Evolutionary conservation across 169 alveolate genomes (phyloP).

Genomic region (Cytauxzoon felis): DNA sequence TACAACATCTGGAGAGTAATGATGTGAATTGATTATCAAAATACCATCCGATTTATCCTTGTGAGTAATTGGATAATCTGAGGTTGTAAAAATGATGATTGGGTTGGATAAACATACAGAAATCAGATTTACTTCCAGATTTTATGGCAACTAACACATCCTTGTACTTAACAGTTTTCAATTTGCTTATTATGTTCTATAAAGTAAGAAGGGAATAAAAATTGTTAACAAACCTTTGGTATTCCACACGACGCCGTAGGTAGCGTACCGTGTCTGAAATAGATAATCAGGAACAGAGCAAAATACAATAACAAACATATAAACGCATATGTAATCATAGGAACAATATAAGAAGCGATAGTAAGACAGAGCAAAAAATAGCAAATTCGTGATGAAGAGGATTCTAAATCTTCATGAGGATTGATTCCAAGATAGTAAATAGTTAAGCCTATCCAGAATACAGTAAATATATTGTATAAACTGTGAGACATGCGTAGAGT

Average conservation of each 20-base stretch:
- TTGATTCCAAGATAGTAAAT: constrained; percentile 6
- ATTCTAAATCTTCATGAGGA: constrained; percentile 23
- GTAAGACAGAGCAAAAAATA: constrained; percentile 44
- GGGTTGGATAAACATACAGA: too few species aligned
- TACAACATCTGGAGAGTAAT: too few species aligned
- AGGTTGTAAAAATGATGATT: too few species aligned
- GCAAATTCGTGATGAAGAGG: constrained; percentile 31
- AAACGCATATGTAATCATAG: constrained; percentile 37
- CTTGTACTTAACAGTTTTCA: constrained; percentile 54
- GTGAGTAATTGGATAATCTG: too few species aligned
- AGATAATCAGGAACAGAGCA: constrained; percentile 3
- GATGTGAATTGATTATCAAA: too few species aligned
- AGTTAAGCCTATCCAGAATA: constrained; percentile 34
- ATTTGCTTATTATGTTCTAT: constrained; percentile 35
- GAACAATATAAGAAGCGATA: constrained; percentile 36
- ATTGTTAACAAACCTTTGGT: constrained; percentile 4
- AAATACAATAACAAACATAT: constrained; percentile 13
- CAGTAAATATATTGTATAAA: constrained; percentile 10
- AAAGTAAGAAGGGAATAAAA: not conserved
- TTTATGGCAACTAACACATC: too few species aligned
- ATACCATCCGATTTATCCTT: too few species aligned
- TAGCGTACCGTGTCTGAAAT: constrained; percentile 19
- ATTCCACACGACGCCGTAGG: constrained; percentile 27
- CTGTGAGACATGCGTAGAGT: not conserved
- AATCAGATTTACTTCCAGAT: too few species aligned